Conservation (phyloP, 2,329 filamentous ascomycete genomes). For the Fusarium irregulare region DNA sequence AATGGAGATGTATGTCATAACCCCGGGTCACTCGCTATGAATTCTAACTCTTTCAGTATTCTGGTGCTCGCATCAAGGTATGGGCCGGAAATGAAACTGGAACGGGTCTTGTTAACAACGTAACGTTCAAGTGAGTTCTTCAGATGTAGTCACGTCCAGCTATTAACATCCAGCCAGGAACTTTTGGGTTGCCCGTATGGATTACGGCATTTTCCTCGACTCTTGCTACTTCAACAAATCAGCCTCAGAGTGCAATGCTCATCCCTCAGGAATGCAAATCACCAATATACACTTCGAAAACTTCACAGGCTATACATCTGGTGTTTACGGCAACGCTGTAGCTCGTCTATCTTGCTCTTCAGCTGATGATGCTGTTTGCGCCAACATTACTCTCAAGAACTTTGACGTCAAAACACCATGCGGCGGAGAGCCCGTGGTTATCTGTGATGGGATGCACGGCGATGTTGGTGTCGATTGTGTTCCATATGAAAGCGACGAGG, state of each 20-base stretch:
- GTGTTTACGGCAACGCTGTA: slow-evolving; percentile 40
- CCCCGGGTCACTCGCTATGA: background rate
- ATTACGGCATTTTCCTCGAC: slow-evolving; percentile 42
- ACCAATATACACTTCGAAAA: slow-evolving; percentile 44
- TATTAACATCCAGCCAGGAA: slow-evolving; percentile 19
- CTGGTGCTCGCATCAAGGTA: slow-evolving; percentile 41
- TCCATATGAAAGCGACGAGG: slow-evolving; percentile 20
- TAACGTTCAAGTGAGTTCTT: slow-evolving; percentile 30
- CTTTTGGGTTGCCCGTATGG: slow-evolving; percentile 43
- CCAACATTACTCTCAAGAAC: slow-evolving; percentile 42
- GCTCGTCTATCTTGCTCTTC: slow-evolving; percentile 38
- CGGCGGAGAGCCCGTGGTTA: slow-evolving; percentile 32
- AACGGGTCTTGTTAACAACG: slow-evolving; percentile 43
- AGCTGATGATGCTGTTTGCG: slow-evolving; percentile 41
- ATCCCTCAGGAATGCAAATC: slow-evolving; percentile 43
- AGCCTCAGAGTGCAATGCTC: slow-evolving; percentile 13
- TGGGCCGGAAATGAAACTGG: slow-evolving; percentile 41
- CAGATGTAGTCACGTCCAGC: background rate
- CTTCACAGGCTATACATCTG: slow-evolving; percentile 42
- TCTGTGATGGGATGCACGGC: slow-evolving; percentile 39
- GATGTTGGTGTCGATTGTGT: slow-evolving; percentile 42
- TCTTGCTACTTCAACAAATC: slow-evolving; percentile 43
- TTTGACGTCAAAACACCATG: slow-evolving; percentile 41
- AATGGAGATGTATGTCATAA: slow-evolving; percentile 25
- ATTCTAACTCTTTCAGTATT: slow-evolving; percentile 15